Evolutionary conservation across 108 stramenopile genomes (phyloP).

Genomic region (Nitzschia inconspicua): DNA sequence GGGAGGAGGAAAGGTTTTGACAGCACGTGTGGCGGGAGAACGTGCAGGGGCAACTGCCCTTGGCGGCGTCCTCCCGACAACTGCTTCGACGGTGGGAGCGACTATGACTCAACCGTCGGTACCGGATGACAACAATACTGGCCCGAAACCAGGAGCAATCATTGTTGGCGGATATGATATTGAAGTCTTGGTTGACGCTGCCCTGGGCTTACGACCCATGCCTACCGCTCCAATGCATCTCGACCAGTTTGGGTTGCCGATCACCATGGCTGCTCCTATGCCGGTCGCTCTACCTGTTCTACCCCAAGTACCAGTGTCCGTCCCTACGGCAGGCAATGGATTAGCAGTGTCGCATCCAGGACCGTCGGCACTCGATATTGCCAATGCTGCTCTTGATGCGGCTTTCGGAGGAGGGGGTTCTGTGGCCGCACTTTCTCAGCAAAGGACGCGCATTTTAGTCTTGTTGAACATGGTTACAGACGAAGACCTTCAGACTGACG

Average conservation of each 20-base stretch:
- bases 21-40: constrained; percentile 75
- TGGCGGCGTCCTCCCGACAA: constrained; percentile 8
- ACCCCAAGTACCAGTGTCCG: constrained; percentile 7
- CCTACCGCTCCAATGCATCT: constrained; percentile 43
- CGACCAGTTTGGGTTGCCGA: constrained; percentile 39
- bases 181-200: constrained; percentile 74
- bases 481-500: constrained; percentile 87
- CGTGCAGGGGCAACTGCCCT: constrained; percentile 14
- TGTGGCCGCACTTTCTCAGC: constrained; percentile 7
- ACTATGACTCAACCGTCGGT: background rate
- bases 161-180: constrained; percentile 75
- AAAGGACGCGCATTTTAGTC: constrained; percentile 74
- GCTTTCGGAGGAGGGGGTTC: constrained; percentile 45
- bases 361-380: constrained; percentile 53
- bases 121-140: no score
- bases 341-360: constrained; percentile 24
- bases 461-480: constrained; percentile 96
- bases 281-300: constrained; percentile 6
- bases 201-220: constrained; percentile 58
- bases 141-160: no score
- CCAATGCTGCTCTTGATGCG: constrained; percentile 62
- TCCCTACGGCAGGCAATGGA: constrained; percentile 11
- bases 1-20: constrained; percentile 90
- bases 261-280: constrained; percentile 18
- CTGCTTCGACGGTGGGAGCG: constrained; percentile 10